A percentile compares a stretch with the other conserved stretches of the same genome.
Conservation (phyloP, 2,329 filamentous ascomycete genomes). For the Aspergillus neotritici region DNA sequence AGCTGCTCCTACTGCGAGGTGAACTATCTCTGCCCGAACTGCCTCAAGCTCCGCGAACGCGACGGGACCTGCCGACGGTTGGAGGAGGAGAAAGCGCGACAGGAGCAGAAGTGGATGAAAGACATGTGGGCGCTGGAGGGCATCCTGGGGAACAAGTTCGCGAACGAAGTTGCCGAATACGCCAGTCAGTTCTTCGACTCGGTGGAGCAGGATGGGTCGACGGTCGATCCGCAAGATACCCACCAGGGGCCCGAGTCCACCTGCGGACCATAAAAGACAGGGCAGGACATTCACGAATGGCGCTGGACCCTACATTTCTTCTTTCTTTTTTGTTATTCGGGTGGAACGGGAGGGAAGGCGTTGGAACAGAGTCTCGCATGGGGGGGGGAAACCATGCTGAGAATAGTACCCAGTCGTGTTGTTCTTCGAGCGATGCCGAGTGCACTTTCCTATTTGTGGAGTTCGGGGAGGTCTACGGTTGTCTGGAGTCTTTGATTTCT, state of each 20-base stretch:
- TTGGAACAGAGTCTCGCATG: too few relatives aligned
- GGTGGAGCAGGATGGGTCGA: constrained; percentile 15
- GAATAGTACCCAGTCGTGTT: too few relatives aligned
- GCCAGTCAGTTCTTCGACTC: constrained; percentile 37
- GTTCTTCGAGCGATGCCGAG: too few relatives aligned
- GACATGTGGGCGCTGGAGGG: constrained; percentile 38
- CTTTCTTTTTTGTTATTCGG: too few relatives aligned
- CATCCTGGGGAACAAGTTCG: constrained; percentile 37
- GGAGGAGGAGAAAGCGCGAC: constrained; percentile 34
- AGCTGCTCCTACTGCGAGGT: constrained; percentile 40
- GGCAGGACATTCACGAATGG: too few relatives aligned
- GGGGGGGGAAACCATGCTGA: too few relatives aligned
- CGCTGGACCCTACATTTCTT: too few relatives aligned
- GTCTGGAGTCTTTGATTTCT: too few relatives aligned
- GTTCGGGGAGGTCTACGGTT: too few relatives aligned
- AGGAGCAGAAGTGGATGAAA: constrained; percentile 37
- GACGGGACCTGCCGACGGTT: constrained; percentile 37
- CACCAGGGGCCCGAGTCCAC: neutral
- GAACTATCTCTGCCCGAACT: constrained; percentile 43
- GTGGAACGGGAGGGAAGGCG: too few relatives aligned
- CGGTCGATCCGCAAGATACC: constrained; percentile 9
- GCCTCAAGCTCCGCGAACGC: constrained; percentile 33
- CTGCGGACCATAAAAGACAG: neutral
- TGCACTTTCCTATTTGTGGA: too few relatives aligned
- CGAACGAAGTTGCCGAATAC: constrained; percentile 38